Evolutionary conservation across 495 filamentous ascomycete species (phyloP).

Genomic region (Penicillium canescens): DNA sequence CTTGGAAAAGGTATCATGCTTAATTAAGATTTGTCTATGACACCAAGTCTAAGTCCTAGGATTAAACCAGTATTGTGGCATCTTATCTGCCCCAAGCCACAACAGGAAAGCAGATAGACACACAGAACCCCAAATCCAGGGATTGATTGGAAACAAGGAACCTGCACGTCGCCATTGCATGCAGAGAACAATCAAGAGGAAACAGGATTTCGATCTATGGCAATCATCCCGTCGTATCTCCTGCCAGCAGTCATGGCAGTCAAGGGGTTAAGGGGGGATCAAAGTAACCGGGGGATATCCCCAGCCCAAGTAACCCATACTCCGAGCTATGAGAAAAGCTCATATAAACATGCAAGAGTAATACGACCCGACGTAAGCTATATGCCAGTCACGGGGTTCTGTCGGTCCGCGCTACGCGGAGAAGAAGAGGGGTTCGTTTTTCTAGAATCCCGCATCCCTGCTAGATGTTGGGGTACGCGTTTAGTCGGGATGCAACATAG

Average conservation of each 20-base stretch:
- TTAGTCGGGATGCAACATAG: slow-evolving; percentile 12
- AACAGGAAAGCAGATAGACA: neutral
- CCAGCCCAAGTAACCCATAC: neutral
- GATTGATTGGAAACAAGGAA: no score
- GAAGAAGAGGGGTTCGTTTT: slow-evolving; percentile 17
- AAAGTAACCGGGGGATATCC: slow-evolving; percentile 2
- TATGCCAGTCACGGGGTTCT: slow-evolving; percentile 1
- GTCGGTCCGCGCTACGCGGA: slow-evolving; percentile 10
- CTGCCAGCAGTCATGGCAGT: neutral
- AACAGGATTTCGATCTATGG: neutral
- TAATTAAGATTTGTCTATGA: neutral
- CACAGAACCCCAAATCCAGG: no score
- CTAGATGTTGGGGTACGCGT: slow-evolving; percentile 4
- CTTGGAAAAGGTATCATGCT: no score
- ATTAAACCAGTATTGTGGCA: neutral
- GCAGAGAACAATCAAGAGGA: neutral
- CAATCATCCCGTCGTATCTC: neutral
- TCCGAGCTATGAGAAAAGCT: neutral
- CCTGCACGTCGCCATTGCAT: neutral
- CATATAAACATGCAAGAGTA: neutral
- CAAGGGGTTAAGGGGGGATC: no score
- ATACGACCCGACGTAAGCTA: slow-evolving; percentile 8
- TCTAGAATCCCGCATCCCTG: slow-evolving; percentile 13
- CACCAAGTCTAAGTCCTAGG: neutral
- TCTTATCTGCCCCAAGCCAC: neutral